phyloP scores from a whole-genome alignment of 2,329 filamentous ascomycete genomes.

The Didymosphaeria variabile region DNA sequence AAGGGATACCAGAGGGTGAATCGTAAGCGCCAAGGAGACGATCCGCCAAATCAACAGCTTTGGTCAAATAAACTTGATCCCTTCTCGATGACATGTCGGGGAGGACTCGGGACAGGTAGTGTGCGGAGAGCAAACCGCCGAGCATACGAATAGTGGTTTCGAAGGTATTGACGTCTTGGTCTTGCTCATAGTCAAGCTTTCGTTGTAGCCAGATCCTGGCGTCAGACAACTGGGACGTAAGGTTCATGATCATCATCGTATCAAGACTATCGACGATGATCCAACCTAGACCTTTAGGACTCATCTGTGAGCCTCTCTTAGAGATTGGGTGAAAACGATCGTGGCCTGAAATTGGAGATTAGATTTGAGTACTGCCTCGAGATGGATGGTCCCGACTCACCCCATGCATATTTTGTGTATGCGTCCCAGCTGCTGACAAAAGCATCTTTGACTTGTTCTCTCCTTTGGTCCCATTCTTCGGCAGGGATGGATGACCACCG shows the following conservation, averaged over 20 bases:
- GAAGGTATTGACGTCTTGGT: slow-evolving; percentile 96
- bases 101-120: slow-evolving; percentile 86
- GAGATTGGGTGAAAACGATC: slow-evolving; percentile 88
- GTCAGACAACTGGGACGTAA: slow-evolving; percentile 82
- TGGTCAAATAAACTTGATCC: slow-evolving; percentile 93
- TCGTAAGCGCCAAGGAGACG: slow-evolving; percentile 88
- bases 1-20: slow-evolving; percentile 84
- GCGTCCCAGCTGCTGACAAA: slow-evolving; percentile 92
- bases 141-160: slow-evolving; percentile 99
- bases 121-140: slow-evolving; percentile 87
- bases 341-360: slow-evolving; percentile 56
- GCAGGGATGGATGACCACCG: not conserved
- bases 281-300: slow-evolving; percentile 86
- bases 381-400: slow-evolving; percentile 60
- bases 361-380: slow-evolving; percentile 26
- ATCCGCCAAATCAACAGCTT: slow-evolving; percentile 91
- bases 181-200: slow-evolving; percentile 83
- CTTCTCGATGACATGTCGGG: slow-evolving; percentile 80
- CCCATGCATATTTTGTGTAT: slow-evolving; percentile 94
- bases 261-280: slow-evolving; percentile 97
- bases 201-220: slow-evolving; percentile 89
- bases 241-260: slow-evolving; percentile 98
- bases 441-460: slow-evolving; percentile 84
- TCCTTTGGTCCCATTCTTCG: slow-evolving; percentile 78
- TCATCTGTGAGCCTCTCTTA: slow-evolving; percentile 85